Percentiles rank a stretch among this genome's conserved stretches.
These are phyloP conservation scores for Apiotrichum gracile DNA, from an alignment of 1,284 basidiomycete species.

Conservation along the genomic window DNA sequence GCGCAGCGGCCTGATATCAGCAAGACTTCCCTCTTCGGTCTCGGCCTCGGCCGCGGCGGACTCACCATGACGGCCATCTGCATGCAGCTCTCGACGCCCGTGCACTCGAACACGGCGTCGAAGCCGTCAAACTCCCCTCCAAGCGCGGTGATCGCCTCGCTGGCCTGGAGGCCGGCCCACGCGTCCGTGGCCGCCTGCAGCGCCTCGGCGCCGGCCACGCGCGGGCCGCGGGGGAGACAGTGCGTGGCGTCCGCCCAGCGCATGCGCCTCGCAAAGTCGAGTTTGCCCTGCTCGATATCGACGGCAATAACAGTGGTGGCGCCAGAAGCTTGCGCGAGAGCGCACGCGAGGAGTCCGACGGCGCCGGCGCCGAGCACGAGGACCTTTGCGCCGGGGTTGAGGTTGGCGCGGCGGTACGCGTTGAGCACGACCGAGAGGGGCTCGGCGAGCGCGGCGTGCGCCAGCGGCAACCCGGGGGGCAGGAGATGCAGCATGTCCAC, in stretches of 20 bases:
- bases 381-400: conserved; percentile 60
- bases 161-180: conserved; percentile 49
- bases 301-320: conserved; percentile 67
- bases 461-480: conserved; percentile 66
- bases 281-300: conserved; percentile 74
- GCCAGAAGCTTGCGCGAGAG: conserved; percentile 66
- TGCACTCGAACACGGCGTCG: conserved; percentile 85
- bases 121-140: conserved; percentile 67
- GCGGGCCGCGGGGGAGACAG: conserved; percentile 55
- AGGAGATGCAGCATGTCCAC: conserved; percentile 79
- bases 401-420: conserved; percentile 63
- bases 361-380: conserved; percentile 88
- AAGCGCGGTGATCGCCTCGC: conserved; percentile 25
- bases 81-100: conserved; percentile 83
- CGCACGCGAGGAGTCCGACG: conserved; percentile 81
- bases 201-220: conserved; percentile 56
- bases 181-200: conserved; percentile 60
- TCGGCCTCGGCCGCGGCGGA: conserved; percentile 1
- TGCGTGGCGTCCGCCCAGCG: conserved; percentile 71
- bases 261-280: conserved; percentile 66
- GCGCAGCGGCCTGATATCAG: conserved; percentile 59
- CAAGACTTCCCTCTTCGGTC: not conserved
- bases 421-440: conserved; percentile 86
- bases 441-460: conserved; percentile 80
- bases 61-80: conserved; percentile 79